Base-by-base conservation (phyloP, 176 grass and related monocot genomes). In the Urochloa ruziziensis region DNA sequence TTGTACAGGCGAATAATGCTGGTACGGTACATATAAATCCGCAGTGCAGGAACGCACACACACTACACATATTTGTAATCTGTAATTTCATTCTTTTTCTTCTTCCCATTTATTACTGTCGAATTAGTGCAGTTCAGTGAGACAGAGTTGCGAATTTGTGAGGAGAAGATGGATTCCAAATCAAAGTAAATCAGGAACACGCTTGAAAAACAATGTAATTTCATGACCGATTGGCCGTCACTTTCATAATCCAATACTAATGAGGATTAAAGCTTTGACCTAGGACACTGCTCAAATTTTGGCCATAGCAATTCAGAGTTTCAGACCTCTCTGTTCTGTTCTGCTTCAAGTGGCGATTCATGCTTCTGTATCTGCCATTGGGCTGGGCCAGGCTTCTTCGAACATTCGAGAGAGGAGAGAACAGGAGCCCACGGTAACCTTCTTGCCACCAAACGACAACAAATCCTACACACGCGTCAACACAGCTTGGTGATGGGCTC, bases 1-100 rank as follows among this genome's bases (percentile, higher is more conserved):
- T 53, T 85, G 77, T 81, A 69, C 82, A 89, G 68, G 40, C 13
- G 58, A 64, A 65, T 23, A 66, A 73, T 48, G 64, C 65, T 58
- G 78, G 16, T 52, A 72, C 11, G 78, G 16, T 52, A 72, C 11
- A 21, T 74, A 53, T 14, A 10, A 49, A 29, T 24, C 59, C 29
- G 32, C n/a, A 36, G 53, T 17, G 56, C 77, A 44, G 47, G 18
- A 79, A 29, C 29, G 21, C 11, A 56, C 52, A n/a, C 16, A 49
- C 47, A 49, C 5, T 2, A 46, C 40, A 21, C 49, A 52, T 18
- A 54, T 64, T 44, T 83, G 59, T 35, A 83, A 36, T 83, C 32
- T 64, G 23, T 23, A 82, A 14, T 78, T 78, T 73, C 56, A 4
- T 78, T 66, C 61, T 60, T 49, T 15, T 8, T 27, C 24, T 17